Evolutionary conservation across 257 asterid species (phyloP).

Genomic region (Primulina huaijiensis): DNA sequence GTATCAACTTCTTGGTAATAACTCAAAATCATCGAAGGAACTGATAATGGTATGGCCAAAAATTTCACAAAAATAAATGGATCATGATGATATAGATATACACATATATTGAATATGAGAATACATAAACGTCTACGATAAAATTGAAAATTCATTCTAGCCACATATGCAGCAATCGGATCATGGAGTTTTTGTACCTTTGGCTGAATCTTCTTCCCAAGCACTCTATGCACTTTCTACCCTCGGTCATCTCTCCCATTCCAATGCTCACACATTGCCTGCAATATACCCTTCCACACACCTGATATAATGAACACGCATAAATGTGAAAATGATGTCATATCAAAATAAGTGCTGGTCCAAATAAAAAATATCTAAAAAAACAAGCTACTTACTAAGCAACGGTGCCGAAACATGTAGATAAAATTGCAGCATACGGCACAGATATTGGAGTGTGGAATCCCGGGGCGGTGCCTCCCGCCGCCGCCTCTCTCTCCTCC

Average conservation of each 20-base stretch:
- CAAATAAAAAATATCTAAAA: background rate
- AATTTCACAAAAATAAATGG: too few relatives aligned
- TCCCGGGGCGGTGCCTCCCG: slow-evolving; percentile 55
- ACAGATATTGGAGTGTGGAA: slow-evolving; percentile 81
- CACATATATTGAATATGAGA: background rate
- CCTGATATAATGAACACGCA: slow-evolving; percentile 28
- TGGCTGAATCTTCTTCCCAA: slow-evolving; percentile 80
- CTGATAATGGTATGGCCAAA: too few relatives aligned
- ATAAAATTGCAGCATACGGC: slow-evolving; percentile 59
- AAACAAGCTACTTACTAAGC: slow-evolving; percentile 46
- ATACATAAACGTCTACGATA: too few relatives aligned
- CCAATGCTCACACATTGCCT: slow-evolving; percentile 67
- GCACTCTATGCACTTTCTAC: slow-evolving; percentile 69
- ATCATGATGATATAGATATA: too few relatives aligned
- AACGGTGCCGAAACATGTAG: slow-evolving; percentile 67
- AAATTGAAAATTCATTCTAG: too few relatives aligned
- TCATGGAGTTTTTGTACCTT: slow-evolving; percentile 34
- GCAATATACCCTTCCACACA: slow-evolving; percentile 77
- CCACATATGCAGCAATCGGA: background rate
- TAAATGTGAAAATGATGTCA: background rate
- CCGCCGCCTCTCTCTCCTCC: slow-evolving; percentile 35
- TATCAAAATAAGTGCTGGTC: too few relatives aligned
- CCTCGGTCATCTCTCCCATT: slow-evolving; percentile 82
- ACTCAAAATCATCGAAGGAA: too few relatives aligned
- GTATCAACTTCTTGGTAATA: too few relatives aligned